Percentiles rank a stretch among this genome's conserved stretches.
Evolutionary conservation across 2,329 filamentous ascomycete genomes (phyloP).

Genomic region (Pseudocercospora vitis): DNA sequence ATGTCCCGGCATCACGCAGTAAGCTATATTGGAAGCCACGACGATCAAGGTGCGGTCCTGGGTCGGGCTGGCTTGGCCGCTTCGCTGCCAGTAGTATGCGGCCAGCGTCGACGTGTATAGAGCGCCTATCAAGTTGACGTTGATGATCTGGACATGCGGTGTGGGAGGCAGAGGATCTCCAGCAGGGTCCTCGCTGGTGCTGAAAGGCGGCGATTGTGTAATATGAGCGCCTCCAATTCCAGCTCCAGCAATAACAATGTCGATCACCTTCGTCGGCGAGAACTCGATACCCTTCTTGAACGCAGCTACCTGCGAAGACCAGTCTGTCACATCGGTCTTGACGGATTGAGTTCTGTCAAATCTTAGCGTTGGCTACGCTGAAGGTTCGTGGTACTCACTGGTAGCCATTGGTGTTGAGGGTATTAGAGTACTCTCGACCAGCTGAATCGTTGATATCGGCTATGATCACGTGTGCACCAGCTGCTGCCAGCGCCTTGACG

Average conservation of each 20-base stretch:
- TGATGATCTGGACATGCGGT: slow-evolving; percentile 8
- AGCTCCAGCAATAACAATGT: slow-evolving; percentile 36
- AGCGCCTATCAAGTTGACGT: slow-evolving; percentile 16
- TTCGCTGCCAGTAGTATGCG: slow-evolving; percentile 11
- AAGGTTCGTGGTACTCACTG: neutral
- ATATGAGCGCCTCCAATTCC: slow-evolving; percentile 22
- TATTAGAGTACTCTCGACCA: neutral
- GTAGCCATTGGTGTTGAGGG: neutral
- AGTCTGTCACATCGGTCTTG: slow-evolving; percentile 34
- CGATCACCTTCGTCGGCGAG: slow-evolving; percentile 28
- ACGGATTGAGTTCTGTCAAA: slow-evolving; percentile 28
- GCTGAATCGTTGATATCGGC: slow-evolving; percentile 9
- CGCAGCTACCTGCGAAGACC: slow-evolving; percentile 32
- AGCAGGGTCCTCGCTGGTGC: neutral
- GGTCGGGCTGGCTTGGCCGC: neutral
- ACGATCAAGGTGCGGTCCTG: slow-evolving; percentile 12
- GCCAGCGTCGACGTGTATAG: slow-evolving; percentile 18
- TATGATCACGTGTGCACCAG: slow-evolving; percentile 6
- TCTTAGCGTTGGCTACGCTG: too few relatives aligned
- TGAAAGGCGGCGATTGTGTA: slow-evolving; percentile 8
- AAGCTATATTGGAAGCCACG: slow-evolving; percentile 13
- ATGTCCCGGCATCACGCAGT: slow-evolving; percentile 10
- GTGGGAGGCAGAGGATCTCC: slow-evolving; percentile 9
- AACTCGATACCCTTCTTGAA: slow-evolving; percentile 35
- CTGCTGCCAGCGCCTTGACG: slow-evolving; percentile 7